Conservation (phyloP, 345 rosid species). For the Leavenworthia alabamica region DNA sequence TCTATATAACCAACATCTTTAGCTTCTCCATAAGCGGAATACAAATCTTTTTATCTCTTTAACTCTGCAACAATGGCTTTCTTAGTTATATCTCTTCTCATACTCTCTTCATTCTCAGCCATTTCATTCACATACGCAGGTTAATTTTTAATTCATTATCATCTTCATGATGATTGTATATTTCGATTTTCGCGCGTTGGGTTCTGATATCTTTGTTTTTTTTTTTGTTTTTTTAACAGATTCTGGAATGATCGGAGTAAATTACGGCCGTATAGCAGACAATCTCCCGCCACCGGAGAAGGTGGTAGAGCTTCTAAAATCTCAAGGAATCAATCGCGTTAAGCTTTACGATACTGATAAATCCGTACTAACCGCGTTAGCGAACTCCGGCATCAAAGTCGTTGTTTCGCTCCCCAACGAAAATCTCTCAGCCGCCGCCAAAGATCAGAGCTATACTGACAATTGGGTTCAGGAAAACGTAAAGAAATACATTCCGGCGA, state of each 20-base stretch:
- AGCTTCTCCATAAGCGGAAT: neutral
- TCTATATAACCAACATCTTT: constrained; percentile 17
- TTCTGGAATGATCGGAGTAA: constrained; percentile 59
- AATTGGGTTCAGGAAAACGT: constrained; percentile 70
- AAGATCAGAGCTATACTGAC: constrained; percentile 68
- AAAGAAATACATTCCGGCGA: constrained; percentile 46
- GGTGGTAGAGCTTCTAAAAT: constrained; percentile 61
- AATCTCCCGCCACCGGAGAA: constrained; percentile 60
- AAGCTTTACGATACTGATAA: constrained; percentile 78
- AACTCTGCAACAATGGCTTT: constrained; percentile 14
- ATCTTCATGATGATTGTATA: constrained; percentile 6
- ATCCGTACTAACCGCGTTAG: constrained; percentile 56
- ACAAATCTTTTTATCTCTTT: constrained; percentile 10
- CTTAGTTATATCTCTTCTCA: neutral
- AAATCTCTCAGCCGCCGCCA: constrained; percentile 57
- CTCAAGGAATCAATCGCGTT: constrained; percentile 48
- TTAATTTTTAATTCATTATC: neutral
- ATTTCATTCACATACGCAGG: constrained; percentile 32
- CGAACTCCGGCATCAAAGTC: constrained; percentile 55
- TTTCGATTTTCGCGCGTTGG: neutral
- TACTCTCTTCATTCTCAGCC: constrained; percentile 33
- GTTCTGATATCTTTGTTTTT: neutral
- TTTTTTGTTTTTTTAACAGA: constrained; percentile 30
- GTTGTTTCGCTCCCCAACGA: constrained; percentile 80
- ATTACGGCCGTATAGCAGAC: constrained; percentile 78